phyloP scores from a whole-genome alignment of 192 early-diverging fungal genomes.

The Thamnidium elegans region DNA sequence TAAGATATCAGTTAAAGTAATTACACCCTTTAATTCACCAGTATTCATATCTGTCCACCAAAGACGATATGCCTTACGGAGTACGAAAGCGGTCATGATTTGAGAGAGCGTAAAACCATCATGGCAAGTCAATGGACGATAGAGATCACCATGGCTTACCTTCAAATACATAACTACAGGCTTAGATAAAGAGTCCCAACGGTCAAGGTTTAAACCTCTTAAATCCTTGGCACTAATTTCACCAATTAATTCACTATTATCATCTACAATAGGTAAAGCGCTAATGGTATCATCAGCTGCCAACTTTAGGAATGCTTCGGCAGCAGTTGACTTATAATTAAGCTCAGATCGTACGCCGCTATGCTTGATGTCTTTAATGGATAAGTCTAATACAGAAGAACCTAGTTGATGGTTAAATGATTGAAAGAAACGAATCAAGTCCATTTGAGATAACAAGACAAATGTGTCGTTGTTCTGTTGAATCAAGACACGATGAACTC shows the following conservation, averaged over 20 bases:
- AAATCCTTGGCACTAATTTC: slow-evolving; percentile 74
- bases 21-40: slow-evolving; percentile 57
- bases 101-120: slow-evolving; percentile 50
- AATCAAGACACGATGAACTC: slow-evolving; percentile 51
- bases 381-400: slow-evolving; percentile 38
- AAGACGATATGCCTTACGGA: slow-evolving; percentile 52
- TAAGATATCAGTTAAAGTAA: slow-evolving; percentile 70
- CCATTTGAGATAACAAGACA: slow-evolving; percentile 50
- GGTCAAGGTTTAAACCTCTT: slow-evolving; percentile 60
- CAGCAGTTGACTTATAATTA: slow-evolving; percentile 42
- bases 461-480: slow-evolving; percentile 22
- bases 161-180: slow-evolving; percentile 67
- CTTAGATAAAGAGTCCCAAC: slow-evolving; percentile 53
- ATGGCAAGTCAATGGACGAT: slow-evolving; percentile 47
- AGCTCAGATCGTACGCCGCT: slow-evolving; percentile 8
- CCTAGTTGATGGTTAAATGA: slow-evolving; percentile 53
- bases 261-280: slow-evolving; percentile 64
- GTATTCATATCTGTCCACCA: slow-evolving; percentile 65
- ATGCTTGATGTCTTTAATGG: slow-evolving; percentile 20
- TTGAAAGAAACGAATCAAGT: slow-evolving; percentile 48
- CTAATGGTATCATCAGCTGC: slow-evolving; percentile 39
- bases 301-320: slow-evolving; percentile 43
- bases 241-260: slow-evolving; percentile 55
- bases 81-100: slow-evolving; percentile 51
- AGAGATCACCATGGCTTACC: slow-evolving; percentile 44